Evolutionary conservation across 768 basidiomycete genomes (phyloP), one percentile per base, ranked within the genome.

Genomic region (Termitomyces sp.): DNA sequence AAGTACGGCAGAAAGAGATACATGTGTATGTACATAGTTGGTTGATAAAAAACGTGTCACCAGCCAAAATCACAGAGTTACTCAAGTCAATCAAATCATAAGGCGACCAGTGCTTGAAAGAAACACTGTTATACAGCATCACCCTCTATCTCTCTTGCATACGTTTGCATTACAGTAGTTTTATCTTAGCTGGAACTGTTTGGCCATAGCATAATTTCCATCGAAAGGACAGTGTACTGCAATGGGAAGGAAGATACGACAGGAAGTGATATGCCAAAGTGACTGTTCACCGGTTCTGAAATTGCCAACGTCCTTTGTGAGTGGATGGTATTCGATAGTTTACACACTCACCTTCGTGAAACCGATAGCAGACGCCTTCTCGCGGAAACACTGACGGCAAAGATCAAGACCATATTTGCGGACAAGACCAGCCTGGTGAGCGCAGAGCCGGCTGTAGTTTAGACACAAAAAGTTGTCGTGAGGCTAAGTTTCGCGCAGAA

Each of bases 301-400:
- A 22, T 13, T n/a, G n/a, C 26, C 49, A 56, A 39, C 37, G 7
- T 41, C 37, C 6, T 29, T 22, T 34, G 56, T 59, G 50, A 34
- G n/a, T 12, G 31, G 9, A 36, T 14, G 10, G 27, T 36, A 20
- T 26, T 39, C 10, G 22, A 46, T 13, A 42, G 4, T 14, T n/a
- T 5, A 34, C 2, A n/a, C 20, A 29, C 80, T 63, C 64, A 95
- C 94, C 91, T 97, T 97, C 71, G 82, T 79, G 81, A 97, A 97
- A 59, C 94, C 94, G 67, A 97, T 97, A 59, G 90, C 88, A 65
- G 87, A 83, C 53, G 92, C 82, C 79, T 94, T 94, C 80, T 97
- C 94, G 66, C 94, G 90, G 90, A 96, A 97, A 78, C 94, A 97
- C 76, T 97, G 94, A 76, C 94, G 91, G 79, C 94, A 97, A 66